Base-by-base conservation (phyloP, 2,329 filamentous ascomycete species). In the Colletotrichum gigasporum region DNA sequence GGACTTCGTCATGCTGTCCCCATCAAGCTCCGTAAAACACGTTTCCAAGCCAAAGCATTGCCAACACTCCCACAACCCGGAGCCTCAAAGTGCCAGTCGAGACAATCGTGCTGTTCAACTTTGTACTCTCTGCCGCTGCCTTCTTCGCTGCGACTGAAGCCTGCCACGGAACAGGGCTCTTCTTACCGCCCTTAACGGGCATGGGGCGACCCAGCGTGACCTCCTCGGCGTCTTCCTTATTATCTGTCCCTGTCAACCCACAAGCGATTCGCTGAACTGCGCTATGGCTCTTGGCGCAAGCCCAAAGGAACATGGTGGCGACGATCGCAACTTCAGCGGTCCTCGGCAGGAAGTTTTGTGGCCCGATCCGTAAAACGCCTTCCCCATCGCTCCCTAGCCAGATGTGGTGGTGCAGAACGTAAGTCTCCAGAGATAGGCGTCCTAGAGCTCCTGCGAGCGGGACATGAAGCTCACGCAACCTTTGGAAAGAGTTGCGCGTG, bases 351-450 rank as follows among this genome's bases (percentile, higher is more conserved):
- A 12, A 42, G n/a, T 55, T 41, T 16, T 20, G 42, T 22, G 53
- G 35, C 9, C 68, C 66, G 32, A 69, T 59, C 55, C 79, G 70
- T 14, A 88, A 75, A n/a, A 83, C 67, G 0, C 81, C 83, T 37
- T 80, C 81, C 6, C 82, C 81, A 69, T 88, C 83, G 8, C 80
- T 83, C 8, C 83, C 84, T 26, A 88, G 79, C 85, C 84, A 87
- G 62, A 87, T 80, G 71, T 89, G 87, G 68, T 83, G 82, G 67
- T 87, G 84, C 62, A 88, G 73, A 7, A 86, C 76, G 69, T 85
- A 87, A 3, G 83, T 81, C 69, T 87, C 86, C 7, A 86, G 77
- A 1, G 83, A 84, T 53, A 80, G 80, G 3, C 76, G 75, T 2
- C 86, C 85, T 2, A 88, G 71, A 76, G 80, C 83, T 1, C 82